These are phyloP conservation scores for Umbellularia californica DNA, from an alignment of 164 flowering plant species.

Conservation along the genomic window DNA sequence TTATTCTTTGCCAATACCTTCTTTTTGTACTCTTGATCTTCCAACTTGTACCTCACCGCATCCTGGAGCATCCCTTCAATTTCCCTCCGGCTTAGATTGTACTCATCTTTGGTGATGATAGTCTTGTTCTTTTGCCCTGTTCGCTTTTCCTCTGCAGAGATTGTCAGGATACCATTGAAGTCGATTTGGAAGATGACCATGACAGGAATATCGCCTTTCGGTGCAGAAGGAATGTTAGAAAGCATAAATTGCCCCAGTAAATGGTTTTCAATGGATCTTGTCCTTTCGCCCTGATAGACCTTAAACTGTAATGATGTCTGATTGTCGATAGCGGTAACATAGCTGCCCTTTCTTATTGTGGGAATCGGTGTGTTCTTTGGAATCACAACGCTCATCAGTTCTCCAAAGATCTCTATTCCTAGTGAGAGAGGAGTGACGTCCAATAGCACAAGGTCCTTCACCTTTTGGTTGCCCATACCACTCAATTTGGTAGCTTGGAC, in stretches of 20 bases:
- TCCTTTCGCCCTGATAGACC: conserved; percentile 62
- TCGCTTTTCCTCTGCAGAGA: conserved; percentile 34
- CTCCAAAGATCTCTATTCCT: conserved; percentile 43
- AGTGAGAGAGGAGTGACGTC: conserved; percentile 61
- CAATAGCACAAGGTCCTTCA: conserved; percentile 41
- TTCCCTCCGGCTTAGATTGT: conserved; percentile 51
- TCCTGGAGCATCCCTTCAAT: conserved; percentile 55
- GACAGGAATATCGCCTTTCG: conserved; percentile 39
- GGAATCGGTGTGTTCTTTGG: conserved; percentile 59
- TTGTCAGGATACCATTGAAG: conserved; percentile 53
- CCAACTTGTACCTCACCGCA: conserved; percentile 53
- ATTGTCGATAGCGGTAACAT: conserved; percentile 42
- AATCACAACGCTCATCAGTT: conserved; percentile 47
- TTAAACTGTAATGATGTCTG: conserved; percentile 46
- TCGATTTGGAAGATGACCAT: conserved; percentile 53
- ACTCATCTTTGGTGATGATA: conserved; percentile 21
- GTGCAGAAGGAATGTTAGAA: conserved; percentile 53
- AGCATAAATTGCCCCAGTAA: conserved; percentile 49
- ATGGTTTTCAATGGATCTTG: conserved; percentile 52
- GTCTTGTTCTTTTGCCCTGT: too few species aligned
- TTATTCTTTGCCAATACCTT: conserved; percentile 53
- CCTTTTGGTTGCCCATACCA: conserved; percentile 40
- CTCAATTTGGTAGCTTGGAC: conserved; percentile 58
- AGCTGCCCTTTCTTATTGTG: conserved; percentile 39
- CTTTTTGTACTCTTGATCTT: conserved; percentile 59